Evolutionary conservation across 164 flowering plant species (phyloP).

Genomic region (grape (Vitis vinifera)): ASM3070453v1 NC_081806.1:20103501-20104000

Average conservation of each 20-base stretch:
- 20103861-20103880: conserved; percentile 41
- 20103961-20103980: conserved; percentile 35
- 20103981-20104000: conserved; percentile 39
- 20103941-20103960: conserved; percentile 6
- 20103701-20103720: too few relatives aligned
- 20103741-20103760: conserved; percentile 13
- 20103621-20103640: conserved; percentile 6
- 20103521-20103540: conserved; percentile 48
- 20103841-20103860: conserved; percentile 22
- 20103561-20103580: conserved; percentile 15
- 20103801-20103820: conserved; percentile 1
- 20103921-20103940: conserved; percentile 14
- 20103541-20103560: conserved; percentile 12
- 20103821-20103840: background rate
- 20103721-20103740: background rate
- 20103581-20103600: conserved; percentile 10
- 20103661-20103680: background rate
- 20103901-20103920: conserved; percentile 25
- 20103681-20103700: background rate
- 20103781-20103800: background rate
- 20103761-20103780: background rate
- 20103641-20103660: too few relatives aligned
- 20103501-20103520: conserved; percentile 27
- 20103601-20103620: conserved; percentile 2
- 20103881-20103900: conserved; percentile 48